Evolutionary conservation across 192 early-diverging fungal genomes (phyloP), one percentile per base, ranked within the genome.

Genomic region (Helicostylum pulchrum): DNA sequence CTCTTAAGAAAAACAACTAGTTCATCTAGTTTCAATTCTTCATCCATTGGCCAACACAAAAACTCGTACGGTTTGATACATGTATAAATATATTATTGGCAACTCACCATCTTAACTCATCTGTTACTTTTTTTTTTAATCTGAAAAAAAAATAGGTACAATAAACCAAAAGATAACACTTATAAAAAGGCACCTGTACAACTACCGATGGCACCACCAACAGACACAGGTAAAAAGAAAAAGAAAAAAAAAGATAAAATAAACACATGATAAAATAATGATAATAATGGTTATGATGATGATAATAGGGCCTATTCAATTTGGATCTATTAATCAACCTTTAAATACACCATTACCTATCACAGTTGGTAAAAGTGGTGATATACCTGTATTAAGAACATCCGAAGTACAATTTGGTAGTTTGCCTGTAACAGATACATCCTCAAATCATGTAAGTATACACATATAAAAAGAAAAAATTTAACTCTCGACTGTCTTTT

Each of bases 291-390:
- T 39, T 9, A 39, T 39, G 0, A 17, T 19, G 26, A 4, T 1
- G 23, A 11, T 14, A 0, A 45, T 44, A 53, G 39, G 19, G 23
- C 39, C 42, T 7, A 64, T 64, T 26, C 62, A 64, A n/a, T 64
- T 64, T 64, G 62, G 62, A 36, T 64, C 62, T 23, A 53, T 64
- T 23, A 64, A 64, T 26, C 71, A 81, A 46, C 47, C 77, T 34
- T 50, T 62, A 12, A 56, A 69, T 30, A 54, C 47, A 59, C 68
- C 77, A n/a, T 19, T 64, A 7, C 54, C 69, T 32, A 42, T 70
- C 11, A 56, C 58, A 49, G 61, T 58, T 36, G 50, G 46, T 46
- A 68, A 71, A 46, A 61, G 46, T 7, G 53, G 73, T 20, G 47
- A 71, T 11, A 36, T 5, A n/a, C 57, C 57, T 39, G 23, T 42